Base-by-base conservation (phyloP, 495 filamentous ascomycete species). In the Penicillium ochrochloron region DNA sequence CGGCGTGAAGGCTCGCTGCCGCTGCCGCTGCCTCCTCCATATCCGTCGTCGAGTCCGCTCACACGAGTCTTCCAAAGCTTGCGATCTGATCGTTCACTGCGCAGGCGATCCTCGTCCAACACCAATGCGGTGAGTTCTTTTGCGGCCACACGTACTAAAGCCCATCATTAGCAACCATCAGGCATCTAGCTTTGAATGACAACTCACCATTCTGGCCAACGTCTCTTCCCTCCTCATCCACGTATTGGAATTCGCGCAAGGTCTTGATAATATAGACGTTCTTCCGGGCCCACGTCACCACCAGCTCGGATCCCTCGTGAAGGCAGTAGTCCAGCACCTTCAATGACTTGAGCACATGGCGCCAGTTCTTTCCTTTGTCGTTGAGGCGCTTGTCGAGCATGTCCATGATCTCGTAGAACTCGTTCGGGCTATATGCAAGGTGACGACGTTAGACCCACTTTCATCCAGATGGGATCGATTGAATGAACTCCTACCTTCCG, bases 301-400 rank as follows among this genome's bases (percentile, higher is more conserved):
- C 93, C 66, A 97, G 79, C 78, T 98, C 96, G 0, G 92, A 96
- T 8, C 96, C 96, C 74, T 99, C 96, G 75, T 99, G 96, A 37
- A 99, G 83, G 80, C 93, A 97, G 78, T 99, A 99, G 78, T 99
- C 96, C 62, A 97, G 84, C 63, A 99, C 96, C 75, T 98, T 99
- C 61, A 99, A 80, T 31, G 94, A 95, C 80, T 99, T 99, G 59
- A 99, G 83, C 4, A 99, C 96, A 76, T 99, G 96, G 69, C 96
- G 88, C 96, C 96, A 99, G 77, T 99, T 99, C 84, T 97, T 99
- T 70, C 96, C 96, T 77, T 99, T 99, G 75, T 99, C 96, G 69
- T 99, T 99, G 69, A 99, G 83, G 63, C 96, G 90, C 83, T 98
- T 98, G 78, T 98, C 96, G 64, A 99, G 83, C 95, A 99, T 99